Conservation (phyloP, 768 basidiomycete species). For the Mycena albidolilacea region DNA sequence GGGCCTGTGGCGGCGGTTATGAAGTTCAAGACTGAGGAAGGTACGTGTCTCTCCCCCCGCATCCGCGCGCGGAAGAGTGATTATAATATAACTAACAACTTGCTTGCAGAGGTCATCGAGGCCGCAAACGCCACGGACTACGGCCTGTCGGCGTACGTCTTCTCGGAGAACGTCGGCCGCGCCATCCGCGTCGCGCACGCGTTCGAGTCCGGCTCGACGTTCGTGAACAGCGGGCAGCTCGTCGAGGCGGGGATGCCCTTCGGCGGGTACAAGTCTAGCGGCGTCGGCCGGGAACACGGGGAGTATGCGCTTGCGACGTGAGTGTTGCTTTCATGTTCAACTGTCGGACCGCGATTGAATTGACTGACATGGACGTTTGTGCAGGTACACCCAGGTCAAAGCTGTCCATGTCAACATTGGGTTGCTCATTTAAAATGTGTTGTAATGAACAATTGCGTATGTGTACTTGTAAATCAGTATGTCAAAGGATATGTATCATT, state of each 20-base stretch:
- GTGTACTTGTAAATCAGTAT: neutral
- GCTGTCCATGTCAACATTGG: constrained; percentile 77
- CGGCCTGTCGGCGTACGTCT: constrained; percentile 91
- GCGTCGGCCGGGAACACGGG: constrained; percentile 87
- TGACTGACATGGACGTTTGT: neutral
- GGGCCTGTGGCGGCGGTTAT: constrained; percentile 81
- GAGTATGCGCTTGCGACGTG: constrained; percentile 80
- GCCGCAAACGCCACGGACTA: constrained; percentile 91
- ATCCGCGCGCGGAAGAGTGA: neutral
- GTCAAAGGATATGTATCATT: too few species aligned
- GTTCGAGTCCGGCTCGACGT: constrained; percentile 74
- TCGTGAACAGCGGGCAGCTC: constrained; percentile 66
- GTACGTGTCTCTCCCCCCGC: constrained; percentile 38
- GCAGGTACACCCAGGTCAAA: constrained; percentile 78
- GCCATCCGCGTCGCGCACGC: constrained; percentile 81
- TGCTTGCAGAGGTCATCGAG: constrained; percentile 66
- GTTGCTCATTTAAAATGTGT: constrained; percentile 4
- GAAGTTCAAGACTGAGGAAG: constrained; percentile 74
- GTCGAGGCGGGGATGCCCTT: constrained; percentile 79
- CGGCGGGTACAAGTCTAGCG: constrained; percentile 89
- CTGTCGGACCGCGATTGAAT: neutral
- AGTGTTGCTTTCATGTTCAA: constrained; percentile 39
- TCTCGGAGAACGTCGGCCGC: constrained; percentile 83
- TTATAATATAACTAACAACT: neutral
- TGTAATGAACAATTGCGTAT: too few species aligned